Evolutionary conservation across 257 asterid genomes (phyloP), one percentile per base, ranked within the genome.

Genomic region (Jaltomata sinuosa): DNA sequence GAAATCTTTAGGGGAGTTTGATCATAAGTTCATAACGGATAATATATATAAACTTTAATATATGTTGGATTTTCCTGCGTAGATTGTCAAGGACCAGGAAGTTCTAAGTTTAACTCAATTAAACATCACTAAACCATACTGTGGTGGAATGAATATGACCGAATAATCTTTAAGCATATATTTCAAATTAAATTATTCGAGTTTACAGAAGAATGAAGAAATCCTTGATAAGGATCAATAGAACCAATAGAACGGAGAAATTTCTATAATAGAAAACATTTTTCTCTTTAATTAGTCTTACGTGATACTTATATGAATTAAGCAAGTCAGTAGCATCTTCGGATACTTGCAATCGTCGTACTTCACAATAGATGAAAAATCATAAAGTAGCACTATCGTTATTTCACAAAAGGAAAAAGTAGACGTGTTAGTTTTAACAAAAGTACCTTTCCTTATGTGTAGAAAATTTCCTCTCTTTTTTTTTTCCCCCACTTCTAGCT

Each of bases 171-270:
- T 14, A 6, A 62, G 40, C 40, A 27, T 10, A 62, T 2, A 29
- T 62, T 16, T 14, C 4, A 29, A 5, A 29, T n/a, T n/a, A n/a
- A n/a, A n/a, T n/a, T n/a, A n/a, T 1, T 62, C 8, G 0, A 62
- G 3, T 0, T 8, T 62, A 6, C 14, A 14, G 2, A 14, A 27
- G 0, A 1, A 27, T 6, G 0, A 0, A 62, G 1, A 62, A 27
- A 12, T 5, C 18, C 12, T 27, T 14, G 10, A 27, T 0, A 62
- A 62, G 0, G 2, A 27, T 62, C 7, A 6, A 29, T 14, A 11
- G 3, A 12, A 12, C 8, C 7, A 6, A 29, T 14, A 11, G 3
- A 12, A 12, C 8, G 11, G 10, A 61, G 19, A 62, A 29, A 0
- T 27, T 62, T 49, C 6, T 61, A 0, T 57, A 1, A 0, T 22